These are phyloP conservation scores for Sclerotinia sclerotiorum DNA, from an alignment of 2,329 filamentous ascomycete genomes.

Conservation along the genomic window DNA sequence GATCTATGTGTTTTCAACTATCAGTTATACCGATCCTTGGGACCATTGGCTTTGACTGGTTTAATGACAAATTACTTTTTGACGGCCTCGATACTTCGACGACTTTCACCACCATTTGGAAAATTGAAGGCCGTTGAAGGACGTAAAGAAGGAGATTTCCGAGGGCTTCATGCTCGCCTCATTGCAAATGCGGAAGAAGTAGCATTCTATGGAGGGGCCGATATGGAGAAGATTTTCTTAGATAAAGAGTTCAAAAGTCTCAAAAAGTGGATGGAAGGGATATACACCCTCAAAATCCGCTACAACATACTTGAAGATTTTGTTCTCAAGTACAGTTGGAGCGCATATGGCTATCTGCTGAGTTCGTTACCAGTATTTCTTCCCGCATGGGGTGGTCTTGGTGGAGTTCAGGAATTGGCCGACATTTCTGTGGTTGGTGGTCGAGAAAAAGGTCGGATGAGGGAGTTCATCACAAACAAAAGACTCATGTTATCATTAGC, in stretches of 20 bases:
- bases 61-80: slow-evolving; percentile 91
- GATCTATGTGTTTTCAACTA: slow-evolving; percentile 98
- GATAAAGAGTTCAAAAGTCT: slow-evolving; percentile 90
- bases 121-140: slow-evolving; percentile 96
- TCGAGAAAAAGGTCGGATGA: slow-evolving; percentile 84
- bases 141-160: slow-evolving; percentile 91
- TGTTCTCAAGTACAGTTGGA: slow-evolving; percentile 98
- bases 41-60: slow-evolving; percentile 81
- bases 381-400: slow-evolving; percentile 87
- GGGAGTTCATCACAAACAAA: slow-evolving; percentile 99
- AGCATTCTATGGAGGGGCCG: slow-evolving; percentile 93
- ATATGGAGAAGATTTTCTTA: slow-evolving; percentile 91
- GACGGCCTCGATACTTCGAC: slow-evolving; percentile 84
- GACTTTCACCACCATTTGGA: slow-evolving; percentile 90
- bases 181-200: slow-evolving; percentile 98
- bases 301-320: slow-evolving; percentile 99
- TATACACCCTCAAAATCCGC: slow-evolving; percentile 95
- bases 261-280: slow-evolving; percentile 96
- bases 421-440: slow-evolving; percentile 52
- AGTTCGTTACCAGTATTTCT: slow-evolving; percentile 92
- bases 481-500: slow-evolving; percentile 95
- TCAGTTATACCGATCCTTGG: slow-evolving; percentile 88
- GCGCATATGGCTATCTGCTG: slow-evolving; percentile 91
- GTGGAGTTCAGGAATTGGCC: slow-evolving; percentile 67
- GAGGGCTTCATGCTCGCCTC: slow-evolving; percentile 83